These are phyloP conservation scores for Coemansia sp. DNA, from an alignment of 192 early-diverging fungal genomes.

Conservation along the genomic window DNA sequence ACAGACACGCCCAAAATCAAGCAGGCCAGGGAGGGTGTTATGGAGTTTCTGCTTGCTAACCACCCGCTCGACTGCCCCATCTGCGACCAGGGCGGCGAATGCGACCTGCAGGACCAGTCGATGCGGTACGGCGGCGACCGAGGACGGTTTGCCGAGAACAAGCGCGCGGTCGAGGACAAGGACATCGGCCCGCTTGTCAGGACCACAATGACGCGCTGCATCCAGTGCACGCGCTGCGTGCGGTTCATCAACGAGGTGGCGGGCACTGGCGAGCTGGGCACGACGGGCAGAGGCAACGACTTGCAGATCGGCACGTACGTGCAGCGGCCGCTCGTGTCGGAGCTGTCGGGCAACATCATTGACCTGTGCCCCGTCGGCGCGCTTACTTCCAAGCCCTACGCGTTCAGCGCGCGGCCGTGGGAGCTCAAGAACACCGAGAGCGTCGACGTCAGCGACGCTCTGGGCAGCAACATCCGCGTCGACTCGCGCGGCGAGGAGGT, in stretches of 20 bases:
- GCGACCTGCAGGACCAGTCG: conserved; percentile 97
- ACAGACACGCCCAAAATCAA: conserved; percentile 92
- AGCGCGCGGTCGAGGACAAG: conserved; percentile 98
- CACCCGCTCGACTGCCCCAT: conserved; percentile 98
- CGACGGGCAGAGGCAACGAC: conserved; percentile 92
- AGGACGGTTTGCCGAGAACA: conserved; percentile 85
- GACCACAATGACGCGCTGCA: conserved; percentile 97
- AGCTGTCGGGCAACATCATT: conserved; percentile 97
- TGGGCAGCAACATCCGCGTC: conserved; percentile 93
- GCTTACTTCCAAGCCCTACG: conserved; percentile 94
- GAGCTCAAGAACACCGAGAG: conserved; percentile 95
- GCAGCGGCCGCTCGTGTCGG: conserved; percentile 79
- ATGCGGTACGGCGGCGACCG: conserved; percentile 95
- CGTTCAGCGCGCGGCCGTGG: conserved; percentile 92
- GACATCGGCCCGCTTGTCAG: conserved; percentile 93
- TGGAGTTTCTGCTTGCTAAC: conserved; percentile 94
- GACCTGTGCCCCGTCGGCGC: conserved; percentile 99
- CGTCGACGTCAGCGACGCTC: conserved; percentile 91
- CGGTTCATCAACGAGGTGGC: conserved; percentile 98
- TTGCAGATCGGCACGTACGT: conserved; percentile 99
- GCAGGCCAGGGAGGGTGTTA: conserved; percentile 92
- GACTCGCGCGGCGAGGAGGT: conserved; percentile 96
- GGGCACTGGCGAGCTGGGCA: conserved; percentile 91
- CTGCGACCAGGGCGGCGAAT: conserved; percentile 99
- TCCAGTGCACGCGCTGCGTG: conserved; percentile 99